Evolutionary conservation across 2,329 filamentous ascomycete species (phyloP).

Genomic region (Karstenula rhodostoma): DNA sequence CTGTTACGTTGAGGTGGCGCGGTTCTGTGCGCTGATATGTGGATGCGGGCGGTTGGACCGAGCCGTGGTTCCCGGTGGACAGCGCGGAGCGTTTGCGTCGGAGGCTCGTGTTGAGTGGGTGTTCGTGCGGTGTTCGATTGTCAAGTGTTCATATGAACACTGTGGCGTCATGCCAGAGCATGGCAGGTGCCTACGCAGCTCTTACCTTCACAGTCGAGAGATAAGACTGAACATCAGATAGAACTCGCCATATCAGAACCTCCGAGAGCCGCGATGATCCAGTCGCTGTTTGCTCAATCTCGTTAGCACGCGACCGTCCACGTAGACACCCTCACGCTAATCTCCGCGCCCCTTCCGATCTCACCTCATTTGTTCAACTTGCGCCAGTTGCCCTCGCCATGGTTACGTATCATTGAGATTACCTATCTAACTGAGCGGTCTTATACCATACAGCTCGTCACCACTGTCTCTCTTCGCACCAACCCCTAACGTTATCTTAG

Average conservation of each 20-base stretch:
- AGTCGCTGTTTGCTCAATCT: not conserved
- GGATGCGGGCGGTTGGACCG: not conserved
- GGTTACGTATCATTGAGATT: not conserved
- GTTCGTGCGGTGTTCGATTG: not conserved
- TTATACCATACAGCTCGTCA: not conserved
- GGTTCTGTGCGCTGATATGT: not conserved
- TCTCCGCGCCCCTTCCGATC: slow-evolving; percentile 2
- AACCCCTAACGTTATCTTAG: slow-evolving; percentile 16
- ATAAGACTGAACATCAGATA: not conserved
- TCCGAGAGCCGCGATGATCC: not conserved
- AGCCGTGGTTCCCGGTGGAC: not conserved
- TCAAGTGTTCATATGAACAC: not conserved
- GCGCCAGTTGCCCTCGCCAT: not conserved
- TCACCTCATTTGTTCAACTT: not conserved
- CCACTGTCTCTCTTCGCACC: not conserved
- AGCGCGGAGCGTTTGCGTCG: not conserved
- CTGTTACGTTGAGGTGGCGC: slow-evolving; percentile 1
- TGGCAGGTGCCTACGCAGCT: not conserved
- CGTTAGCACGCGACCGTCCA: not conserved
- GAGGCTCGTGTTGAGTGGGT: not conserved
- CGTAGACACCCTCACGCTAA: slow-evolving; percentile 6
- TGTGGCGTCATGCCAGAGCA: not conserved
- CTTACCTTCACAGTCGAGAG: not conserved
- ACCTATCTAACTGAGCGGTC: not conserved
- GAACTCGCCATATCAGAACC: not conserved